Conservation (phyloP, 2,329 filamentous ascomycete genomes). For the Zasmidium citrigriseum region DNA sequence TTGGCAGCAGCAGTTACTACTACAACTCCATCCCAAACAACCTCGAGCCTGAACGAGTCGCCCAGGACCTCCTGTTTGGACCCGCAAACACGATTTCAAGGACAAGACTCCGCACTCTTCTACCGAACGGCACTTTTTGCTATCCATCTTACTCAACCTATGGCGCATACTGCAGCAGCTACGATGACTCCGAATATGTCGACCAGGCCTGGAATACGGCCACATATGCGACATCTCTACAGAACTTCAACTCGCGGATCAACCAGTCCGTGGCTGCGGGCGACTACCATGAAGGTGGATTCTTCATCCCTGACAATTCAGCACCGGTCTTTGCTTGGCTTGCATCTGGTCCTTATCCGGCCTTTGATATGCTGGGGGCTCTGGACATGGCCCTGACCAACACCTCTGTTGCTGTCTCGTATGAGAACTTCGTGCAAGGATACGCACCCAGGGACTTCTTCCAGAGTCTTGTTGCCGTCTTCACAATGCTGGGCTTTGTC, state of each 20-base stretch:
- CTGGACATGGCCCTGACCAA: constrained; percentile 75
- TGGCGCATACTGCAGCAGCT: background rate
- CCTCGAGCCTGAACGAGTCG: constrained; percentile 3
- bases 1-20: background rate
- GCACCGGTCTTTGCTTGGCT: constrained; percentile 14
- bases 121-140: constrained; percentile 14
- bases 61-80: constrained; percentile 5
- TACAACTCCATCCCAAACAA: constrained; percentile 6
- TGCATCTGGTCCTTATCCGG: background rate
- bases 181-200: background rate
- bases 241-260: constrained; percentile 15
- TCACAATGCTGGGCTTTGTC: constrained; percentile 73
- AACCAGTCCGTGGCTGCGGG: background rate
- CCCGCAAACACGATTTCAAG: constrained; percentile 6
- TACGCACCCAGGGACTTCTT: constrained; percentile 71
- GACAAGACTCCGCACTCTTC: background rate
- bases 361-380: constrained; percentile 42
- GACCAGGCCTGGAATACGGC: background rate
- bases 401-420: constrained; percentile 68
- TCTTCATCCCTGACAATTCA: constrained; percentile 10
- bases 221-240: constrained; percentile 1
- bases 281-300: constrained; percentile 7
- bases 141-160: constrained; percentile 2
- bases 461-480: constrained; percentile 67
- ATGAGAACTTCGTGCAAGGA: constrained; percentile 70